Base-by-base conservation (phyloP, 371 early-diverging fungal species). In the Phascolomyces articulosus region DNA sequence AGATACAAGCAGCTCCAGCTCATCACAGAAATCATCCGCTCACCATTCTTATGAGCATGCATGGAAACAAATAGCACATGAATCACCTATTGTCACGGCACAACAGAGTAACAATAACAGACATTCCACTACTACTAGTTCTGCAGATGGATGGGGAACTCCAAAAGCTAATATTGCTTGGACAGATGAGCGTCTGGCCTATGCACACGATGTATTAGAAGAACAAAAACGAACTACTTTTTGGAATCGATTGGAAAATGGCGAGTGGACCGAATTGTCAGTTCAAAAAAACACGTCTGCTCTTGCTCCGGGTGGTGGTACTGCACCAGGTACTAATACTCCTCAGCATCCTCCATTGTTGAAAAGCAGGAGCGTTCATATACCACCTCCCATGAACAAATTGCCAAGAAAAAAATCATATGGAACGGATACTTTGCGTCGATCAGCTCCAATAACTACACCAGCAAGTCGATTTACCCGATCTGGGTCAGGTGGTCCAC, bases 61-160 rank as follows among this genome's bases (percentile, higher is more conserved):
- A 20, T 66, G 66, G 66, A 34, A 31, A 28, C 61, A 65, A 34
- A 59, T 51, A 9, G 47, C 59, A 18, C 34, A 48, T 21, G 44
- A 58, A 7, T 31, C 60, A 13, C 65, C 40, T 24, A 23, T 20
- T 16, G 28, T 29, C 13, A 34, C 54, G 9, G 21, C 64, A 9
- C 4, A 49, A 44, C 44, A 44, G n/a, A 13, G 3, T 0, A 34
- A 34, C 34, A 11, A 34, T 34, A 34, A 2, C 34, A 44, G 28
- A 8, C 38, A 20, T 47, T 16, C 18, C 16, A n/a, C 18, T 11
- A 34, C 21, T 15, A 29, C 41, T 0, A 54, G 60, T 24, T 8
- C 31, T 60, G 76, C 20, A 3, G 62, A 62, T 27, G 79, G 79
- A 0, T 83, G 83, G 83, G 83, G 83, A 4, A 21, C 54, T 3